These are phyloP conservation scores for Venturia nashicola DNA, from an alignment of 2,329 filamentous ascomycete species.

Conservation along the genomic window DNA sequence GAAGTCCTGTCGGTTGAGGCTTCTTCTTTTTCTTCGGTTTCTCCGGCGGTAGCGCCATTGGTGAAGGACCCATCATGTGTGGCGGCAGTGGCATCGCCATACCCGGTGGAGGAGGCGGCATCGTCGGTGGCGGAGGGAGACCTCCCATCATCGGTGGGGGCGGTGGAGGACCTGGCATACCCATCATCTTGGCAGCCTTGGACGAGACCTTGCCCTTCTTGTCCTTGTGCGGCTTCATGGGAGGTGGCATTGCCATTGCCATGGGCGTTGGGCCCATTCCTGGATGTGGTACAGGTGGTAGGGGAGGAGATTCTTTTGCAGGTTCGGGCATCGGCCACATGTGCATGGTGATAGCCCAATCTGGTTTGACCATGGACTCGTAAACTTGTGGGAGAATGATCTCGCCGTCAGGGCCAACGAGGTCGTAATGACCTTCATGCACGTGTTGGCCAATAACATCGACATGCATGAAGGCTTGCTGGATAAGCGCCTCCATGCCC, in stretches of 20 bases:
- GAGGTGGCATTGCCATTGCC: slow-evolving; percentile 12
- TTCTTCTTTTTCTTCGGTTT: slow-evolving; percentile 12
- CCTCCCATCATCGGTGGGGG: slow-evolving; percentile 8
- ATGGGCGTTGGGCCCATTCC: slow-evolving; percentile 8
- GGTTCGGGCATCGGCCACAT: slow-evolving; percentile 35
- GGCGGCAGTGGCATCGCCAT: not conserved
- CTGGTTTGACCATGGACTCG: slow-evolving; percentile 35
- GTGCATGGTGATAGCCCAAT: slow-evolving; percentile 36
- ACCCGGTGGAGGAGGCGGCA: slow-evolving; percentile 10
- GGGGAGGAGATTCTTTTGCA: slow-evolving; percentile 5
- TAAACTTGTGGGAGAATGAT: slow-evolving; percentile 38
- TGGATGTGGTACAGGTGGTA: slow-evolving; percentile 3
- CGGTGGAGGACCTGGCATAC: slow-evolving; percentile 3
- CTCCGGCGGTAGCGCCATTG: slow-evolving; percentile 2
- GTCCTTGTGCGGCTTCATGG: slow-evolving; percentile 11
- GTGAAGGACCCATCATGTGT: slow-evolving; percentile 8
- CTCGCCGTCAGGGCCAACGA: slow-evolving; percentile 34
- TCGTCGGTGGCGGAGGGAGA: slow-evolving; percentile 9
- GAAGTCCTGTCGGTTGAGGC: slow-evolving; percentile 12
- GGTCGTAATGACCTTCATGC: slow-evolving; percentile 33
- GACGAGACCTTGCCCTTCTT: slow-evolving; percentile 12
- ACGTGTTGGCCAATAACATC: slow-evolving; percentile 34
- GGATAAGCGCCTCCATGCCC: slow-evolving; percentile 37
- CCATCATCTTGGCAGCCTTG: slow-evolving; percentile 6
- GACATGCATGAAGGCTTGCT: slow-evolving; percentile 36